These are phyloP conservation scores for Metschnikowia peoriensis DNA, from an alignment of 805 yeast genomes.

Conservation along the genomic window DNA sequence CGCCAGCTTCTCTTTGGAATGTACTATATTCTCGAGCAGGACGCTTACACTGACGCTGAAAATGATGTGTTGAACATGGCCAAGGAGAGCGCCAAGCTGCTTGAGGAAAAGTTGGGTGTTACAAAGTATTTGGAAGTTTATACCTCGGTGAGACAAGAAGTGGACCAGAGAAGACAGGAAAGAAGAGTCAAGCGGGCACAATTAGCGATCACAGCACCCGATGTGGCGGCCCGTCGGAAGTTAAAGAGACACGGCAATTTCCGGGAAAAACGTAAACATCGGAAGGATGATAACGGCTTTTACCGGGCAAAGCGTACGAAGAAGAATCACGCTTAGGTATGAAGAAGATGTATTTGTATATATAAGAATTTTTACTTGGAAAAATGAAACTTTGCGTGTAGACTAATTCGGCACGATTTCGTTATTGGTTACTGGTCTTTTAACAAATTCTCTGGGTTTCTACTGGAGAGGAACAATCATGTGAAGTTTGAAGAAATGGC, in stretches of 20 bases:
- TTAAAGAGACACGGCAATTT: conserved; percentile 70
- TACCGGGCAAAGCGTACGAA: conserved; percentile 61
- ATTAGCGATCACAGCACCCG: conserved; percentile 76
- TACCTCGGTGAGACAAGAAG: conserved; percentile 59
- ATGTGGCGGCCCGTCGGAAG: conserved; percentile 73
- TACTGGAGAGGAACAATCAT: no score
- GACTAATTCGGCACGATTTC: no score
- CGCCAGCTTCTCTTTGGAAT: conserved; percentile 56
- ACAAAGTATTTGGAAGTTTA: conserved; percentile 63
- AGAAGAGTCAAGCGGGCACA: conserved; percentile 75
- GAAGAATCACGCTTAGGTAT: conserved; percentile 15
- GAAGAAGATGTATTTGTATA: background rate
- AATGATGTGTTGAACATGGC: conserved; percentile 53
- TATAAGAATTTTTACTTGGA: background rate
- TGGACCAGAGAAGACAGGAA: conserved; percentile 65
- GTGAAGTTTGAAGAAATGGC: no score
- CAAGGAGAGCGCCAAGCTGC: conserved; percentile 62
- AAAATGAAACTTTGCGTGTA: no score
- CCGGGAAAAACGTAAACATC: conserved; percentile 73
- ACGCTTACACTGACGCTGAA: conserved; percentile 45
- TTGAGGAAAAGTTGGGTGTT: conserved; percentile 69
- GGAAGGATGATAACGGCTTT: conserved; percentile 73
- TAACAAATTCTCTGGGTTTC: no score
- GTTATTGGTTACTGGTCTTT: no score
- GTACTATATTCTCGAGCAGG: conserved; percentile 48